These are phyloP conservation scores for Cladosporium sp. DNA, from an alignment of 2,329 filamentous ascomycete species.

Conservation along the genomic window DNA sequence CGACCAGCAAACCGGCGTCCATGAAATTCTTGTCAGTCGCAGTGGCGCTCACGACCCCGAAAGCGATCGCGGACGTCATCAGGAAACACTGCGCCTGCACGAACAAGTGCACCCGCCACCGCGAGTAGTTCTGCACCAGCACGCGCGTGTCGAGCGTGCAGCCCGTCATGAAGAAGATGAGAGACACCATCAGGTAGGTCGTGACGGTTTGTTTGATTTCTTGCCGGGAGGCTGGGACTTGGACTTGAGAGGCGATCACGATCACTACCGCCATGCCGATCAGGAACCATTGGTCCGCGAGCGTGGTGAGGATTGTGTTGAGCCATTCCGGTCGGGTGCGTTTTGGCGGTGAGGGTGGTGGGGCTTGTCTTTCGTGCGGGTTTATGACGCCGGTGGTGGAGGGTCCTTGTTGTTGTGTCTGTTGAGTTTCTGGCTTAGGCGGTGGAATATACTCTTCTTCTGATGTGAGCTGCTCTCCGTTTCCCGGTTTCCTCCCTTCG, in stretches of 20 bases:
- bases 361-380: background rate
- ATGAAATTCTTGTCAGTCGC: constrained; percentile 50
- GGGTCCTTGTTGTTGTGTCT: background rate
- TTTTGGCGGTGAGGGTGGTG: background rate
- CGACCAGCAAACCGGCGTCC: constrained; percentile 61
- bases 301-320: constrained; percentile 5
- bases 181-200: constrained; percentile 63
- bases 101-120: constrained; percentile 64
- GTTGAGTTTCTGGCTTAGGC: constrained; percentile 4
- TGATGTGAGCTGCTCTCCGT: background rate
- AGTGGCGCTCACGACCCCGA: constrained; percentile 52
- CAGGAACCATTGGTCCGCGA: constrained; percentile 61
- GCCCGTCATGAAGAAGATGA: constrained; percentile 70
- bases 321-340: constrained; percentile 2
- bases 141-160: constrained; percentile 63
- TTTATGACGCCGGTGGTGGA: no score
- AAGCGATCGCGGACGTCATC: constrained; percentile 59
- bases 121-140: constrained; percentile 56
- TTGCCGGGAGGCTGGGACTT: constrained; percentile 53
- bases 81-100: constrained; percentile 66
- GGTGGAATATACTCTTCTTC: background rate
- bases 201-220: constrained; percentile 48
- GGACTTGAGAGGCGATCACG: constrained; percentile 52
- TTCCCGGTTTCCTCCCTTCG: background rate
- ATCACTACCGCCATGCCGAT: constrained; percentile 55